A percentile compares a stretch with the other conserved stretches of the same genome.
These are phyloP conservation scores for Allium fistulosum DNA, from an alignment of 106 monocot genomes.

Conservation along the genomic window DNA sequence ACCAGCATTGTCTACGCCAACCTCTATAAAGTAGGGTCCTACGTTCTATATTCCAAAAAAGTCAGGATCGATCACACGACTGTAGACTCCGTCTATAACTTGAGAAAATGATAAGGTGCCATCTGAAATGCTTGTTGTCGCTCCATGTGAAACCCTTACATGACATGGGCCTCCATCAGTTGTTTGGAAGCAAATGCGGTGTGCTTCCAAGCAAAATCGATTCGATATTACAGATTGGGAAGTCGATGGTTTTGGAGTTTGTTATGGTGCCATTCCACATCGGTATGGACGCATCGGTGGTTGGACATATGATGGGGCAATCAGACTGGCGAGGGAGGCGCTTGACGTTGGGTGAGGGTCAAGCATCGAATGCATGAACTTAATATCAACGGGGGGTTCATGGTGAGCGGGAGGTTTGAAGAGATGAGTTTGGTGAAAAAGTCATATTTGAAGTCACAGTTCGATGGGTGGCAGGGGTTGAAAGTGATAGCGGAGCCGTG, in stretches of 20 bases:
- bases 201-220: too few species aligned
- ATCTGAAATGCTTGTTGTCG: slow-evolving; percentile 11
- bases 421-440: too few species aligned
- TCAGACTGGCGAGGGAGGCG: neutral
- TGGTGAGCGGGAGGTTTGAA: too few species aligned
- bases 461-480: too few species aligned
- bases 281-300: slow-evolving; percentile 2
- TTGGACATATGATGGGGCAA: neutral
- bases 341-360: too few species aligned
- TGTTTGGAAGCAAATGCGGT: too few species aligned
- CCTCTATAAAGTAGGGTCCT: slow-evolving; percentile 20
- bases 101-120: slow-evolving; percentile 5
- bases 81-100: slow-evolving; percentile 6
- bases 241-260: neutral
- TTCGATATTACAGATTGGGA: slow-evolving; percentile 3
- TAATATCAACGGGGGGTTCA: too few species aligned
- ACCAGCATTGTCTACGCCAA: slow-evolving; percentile 21
- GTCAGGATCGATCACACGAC: slow-evolving; percentile 13
- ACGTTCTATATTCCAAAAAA: neutral
- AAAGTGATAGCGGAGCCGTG: too few species aligned
- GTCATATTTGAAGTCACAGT: too few species aligned
- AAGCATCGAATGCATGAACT: too few species aligned
- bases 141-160: neutral
- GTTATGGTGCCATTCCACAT: slow-evolving; percentile 21
- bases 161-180: too few species aligned